phyloP scores from a whole-genome alignment of 371 early-diverging fungal species.

The Umbelopsis sp. region DNA sequence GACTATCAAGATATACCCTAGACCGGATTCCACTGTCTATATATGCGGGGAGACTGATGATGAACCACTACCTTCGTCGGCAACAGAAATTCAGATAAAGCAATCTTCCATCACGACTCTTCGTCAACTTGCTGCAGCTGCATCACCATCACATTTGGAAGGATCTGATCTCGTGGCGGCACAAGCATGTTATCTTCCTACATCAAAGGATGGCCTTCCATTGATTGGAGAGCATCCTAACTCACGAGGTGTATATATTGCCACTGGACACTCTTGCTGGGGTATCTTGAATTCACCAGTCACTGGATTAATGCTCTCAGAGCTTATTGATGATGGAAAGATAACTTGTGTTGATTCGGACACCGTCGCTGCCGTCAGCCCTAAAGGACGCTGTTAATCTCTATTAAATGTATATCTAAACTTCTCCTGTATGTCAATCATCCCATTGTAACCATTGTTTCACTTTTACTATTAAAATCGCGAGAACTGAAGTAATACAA shows the following conservation, averaged over 20 bases:
- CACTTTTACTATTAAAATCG: no score
- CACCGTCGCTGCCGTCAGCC: no score
- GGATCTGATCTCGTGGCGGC: slow-evolving; percentile 28
- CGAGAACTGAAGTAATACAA: no score
- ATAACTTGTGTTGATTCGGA: no score
- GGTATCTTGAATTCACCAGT: slow-evolving; percentile 73
- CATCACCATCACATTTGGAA: slow-evolving; percentile 35
- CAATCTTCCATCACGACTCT: no score
- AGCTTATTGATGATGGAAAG: slow-evolving; percentile 22
- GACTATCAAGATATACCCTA: no score
- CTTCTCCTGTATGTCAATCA: no score
- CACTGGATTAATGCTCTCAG: slow-evolving; percentile 68
- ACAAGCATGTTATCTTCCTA: slow-evolving; percentile 71
- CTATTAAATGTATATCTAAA: no score
- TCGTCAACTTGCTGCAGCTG: no score
- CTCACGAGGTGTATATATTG: slow-evolving; percentile 54
- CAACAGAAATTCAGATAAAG: slow-evolving; percentile 11
- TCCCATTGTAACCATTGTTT: no score
- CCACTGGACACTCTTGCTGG: slow-evolving; percentile 74
- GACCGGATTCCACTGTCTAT: slow-evolving; percentile 66
- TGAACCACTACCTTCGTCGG: slow-evolving; percentile 47
- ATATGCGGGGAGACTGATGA: slow-evolving; percentile 68
- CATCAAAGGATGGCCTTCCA: slow-evolving; percentile 55
- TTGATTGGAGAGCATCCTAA: slow-evolving; percentile 61
- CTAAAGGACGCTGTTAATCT: no score